Base-by-base conservation (phyloP, 768 basidiomycete species). In the Xerocomellus dryophilus region DNA sequence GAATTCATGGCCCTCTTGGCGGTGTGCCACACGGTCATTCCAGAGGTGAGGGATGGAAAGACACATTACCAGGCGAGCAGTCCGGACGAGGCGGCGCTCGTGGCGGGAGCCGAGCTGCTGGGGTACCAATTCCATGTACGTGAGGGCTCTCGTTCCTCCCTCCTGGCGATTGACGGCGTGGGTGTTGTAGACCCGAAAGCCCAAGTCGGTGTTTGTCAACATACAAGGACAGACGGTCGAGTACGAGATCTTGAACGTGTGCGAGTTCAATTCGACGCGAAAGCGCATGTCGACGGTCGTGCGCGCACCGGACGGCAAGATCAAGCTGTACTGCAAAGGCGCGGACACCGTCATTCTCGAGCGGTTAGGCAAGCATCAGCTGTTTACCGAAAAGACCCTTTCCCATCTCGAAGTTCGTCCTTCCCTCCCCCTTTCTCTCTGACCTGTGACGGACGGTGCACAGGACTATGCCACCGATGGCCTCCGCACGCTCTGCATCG, bases 221-320 rank as follows among this genome's bases (percentile, higher is more conserved):
- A 77, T 95, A 52, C 76, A 81, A 46, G 93, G 92, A 18, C 71
- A 76, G 50, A 73, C 78, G 1, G 80, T 82, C 51, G 93, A 98
- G 67, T 98, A 85, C 67, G 84, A 98, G 65, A 83, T 98, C 52
- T 72, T 99, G 54, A 98, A 98, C 66, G 88, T 99, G 41, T 97
- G 95, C 81, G 97, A 98, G 73, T 99, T 99, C 80, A 98, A 98
- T 68, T 97, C 93, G 21, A 92, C 93, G 5, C 82, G 97, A 47
- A 98, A 99, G 66, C 83, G 97, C 54, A 98, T 99, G 97, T 98
- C 97, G 25, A 96, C 95, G 2, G 73, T 99, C 61, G 81, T 99
- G 31, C 84, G 93, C 21, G 79, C 82, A 23, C 88, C 95, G 0
- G 85, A 93, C 59, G 94, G 96, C 43, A 85, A 84, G 69, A 91